Conservation (phyloP, 75 land plant species). For the Adiantum capillusveneris region DNA sequence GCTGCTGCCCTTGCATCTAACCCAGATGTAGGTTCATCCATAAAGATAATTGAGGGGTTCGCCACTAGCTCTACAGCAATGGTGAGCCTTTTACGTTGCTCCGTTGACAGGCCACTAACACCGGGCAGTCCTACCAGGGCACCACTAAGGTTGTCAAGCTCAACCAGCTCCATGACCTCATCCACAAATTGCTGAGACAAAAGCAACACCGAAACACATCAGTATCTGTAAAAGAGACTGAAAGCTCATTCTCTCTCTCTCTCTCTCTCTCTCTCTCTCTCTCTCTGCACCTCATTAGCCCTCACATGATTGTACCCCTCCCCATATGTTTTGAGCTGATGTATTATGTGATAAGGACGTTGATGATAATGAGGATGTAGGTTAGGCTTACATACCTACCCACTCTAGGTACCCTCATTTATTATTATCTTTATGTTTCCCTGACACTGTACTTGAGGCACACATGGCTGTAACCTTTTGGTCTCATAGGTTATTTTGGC, state of each 20-base stretch:
- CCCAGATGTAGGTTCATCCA: constrained; percentile 36
- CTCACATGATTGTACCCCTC: too few species aligned
- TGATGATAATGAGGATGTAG: too few species aligned
- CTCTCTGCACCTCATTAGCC: too few species aligned
- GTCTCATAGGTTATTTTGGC: too few species aligned
- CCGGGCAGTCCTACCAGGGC: constrained; percentile 33
- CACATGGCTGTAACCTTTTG: too few species aligned
- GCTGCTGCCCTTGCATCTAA: constrained; percentile 35
- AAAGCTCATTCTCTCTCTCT: constrained; percentile 1
- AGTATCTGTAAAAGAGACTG: background rate
- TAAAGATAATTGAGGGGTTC: constrained; percentile 33
- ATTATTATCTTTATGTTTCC: too few species aligned
- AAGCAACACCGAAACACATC: background rate
- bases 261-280: too few species aligned
- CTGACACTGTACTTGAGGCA: too few species aligned
- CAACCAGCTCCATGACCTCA: constrained; percentile 32
- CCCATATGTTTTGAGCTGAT: too few species aligned
- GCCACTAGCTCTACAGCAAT: constrained; percentile 31
- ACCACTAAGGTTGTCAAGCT: constrained; percentile 18
- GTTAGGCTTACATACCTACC: too few species aligned
- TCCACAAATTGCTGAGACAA: constrained; percentile 28
- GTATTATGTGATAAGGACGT: too few species aligned
- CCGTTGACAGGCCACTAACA: constrained; percentile 25
- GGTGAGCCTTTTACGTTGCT: constrained; percentile 32
- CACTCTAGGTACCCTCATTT: too few species aligned